phyloP scores from a whole-genome alignment of 164 flowering plant genomes.

The Magnolia changhungtana region DNA sequence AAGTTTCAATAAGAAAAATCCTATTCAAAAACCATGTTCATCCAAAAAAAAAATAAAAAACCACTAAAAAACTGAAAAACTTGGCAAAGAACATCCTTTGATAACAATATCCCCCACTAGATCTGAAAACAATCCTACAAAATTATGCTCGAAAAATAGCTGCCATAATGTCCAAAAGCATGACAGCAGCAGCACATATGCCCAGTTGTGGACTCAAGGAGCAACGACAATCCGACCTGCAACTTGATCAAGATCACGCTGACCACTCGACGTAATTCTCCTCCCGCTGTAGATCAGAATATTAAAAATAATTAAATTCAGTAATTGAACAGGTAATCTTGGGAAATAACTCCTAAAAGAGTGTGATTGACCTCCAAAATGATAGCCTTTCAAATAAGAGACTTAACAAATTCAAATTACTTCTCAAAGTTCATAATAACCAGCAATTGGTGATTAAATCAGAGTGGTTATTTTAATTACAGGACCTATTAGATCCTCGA shows the following conservation, averaged over 20 bases:
- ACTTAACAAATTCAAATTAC: background rate
- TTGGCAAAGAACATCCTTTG: background rate
- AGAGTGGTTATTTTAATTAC: too few species aligned
- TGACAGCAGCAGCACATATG: background rate
- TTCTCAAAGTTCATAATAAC: too few species aligned
- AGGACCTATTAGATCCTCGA: too few species aligned
- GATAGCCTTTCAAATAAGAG: background rate
- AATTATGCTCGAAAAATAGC: background rate
- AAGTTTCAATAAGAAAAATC: too few species aligned
- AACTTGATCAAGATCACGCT: constrained; percentile 64
- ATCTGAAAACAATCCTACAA: background rate
- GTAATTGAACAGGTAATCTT: background rate
- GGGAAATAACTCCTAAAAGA: too few species aligned
- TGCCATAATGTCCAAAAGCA: background rate
- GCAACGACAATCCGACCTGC: constrained; percentile 54
- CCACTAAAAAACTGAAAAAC: too few species aligned
- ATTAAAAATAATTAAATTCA: too few species aligned
- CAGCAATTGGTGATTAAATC: too few species aligned
- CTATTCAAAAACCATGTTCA: background rate
- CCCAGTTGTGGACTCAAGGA: constrained; percentile 18
- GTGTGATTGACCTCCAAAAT: background rate
- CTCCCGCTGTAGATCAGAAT: constrained; percentile 44
- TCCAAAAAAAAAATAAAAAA: background rate
- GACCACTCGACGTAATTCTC: constrained; percentile 56
- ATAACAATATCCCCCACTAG: background rate